Percentiles rank a stretch among this genome's conserved stretches.
These are phyloP conservation scores for Trichoderma sp. DNA, from an alignment of 2,329 filamentous ascomycete species.

Conservation along the genomic window DNA sequence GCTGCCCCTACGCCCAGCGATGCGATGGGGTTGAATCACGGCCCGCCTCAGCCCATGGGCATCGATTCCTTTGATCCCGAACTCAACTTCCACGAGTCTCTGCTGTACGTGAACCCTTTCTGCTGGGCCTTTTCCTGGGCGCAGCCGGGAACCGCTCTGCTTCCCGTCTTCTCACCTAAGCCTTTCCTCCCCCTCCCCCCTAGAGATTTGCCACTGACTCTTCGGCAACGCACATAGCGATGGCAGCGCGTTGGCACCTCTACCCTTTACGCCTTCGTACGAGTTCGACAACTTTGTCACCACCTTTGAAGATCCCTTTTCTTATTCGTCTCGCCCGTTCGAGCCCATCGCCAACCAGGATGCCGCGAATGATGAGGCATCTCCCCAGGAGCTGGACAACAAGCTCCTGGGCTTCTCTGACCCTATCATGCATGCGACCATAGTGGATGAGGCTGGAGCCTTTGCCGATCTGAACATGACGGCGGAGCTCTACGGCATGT, in stretches of 20 bases:
- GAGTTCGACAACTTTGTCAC: constrained; percentile 59
- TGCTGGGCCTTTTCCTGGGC: background rate
- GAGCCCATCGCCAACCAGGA: constrained; percentile 44
- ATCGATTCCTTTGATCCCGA: constrained; percentile 54
- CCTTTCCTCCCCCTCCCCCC: background rate
- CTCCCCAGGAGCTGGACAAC: constrained; percentile 58
- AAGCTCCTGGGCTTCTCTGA: constrained; percentile 73
- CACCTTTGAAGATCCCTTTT: constrained; percentile 65
- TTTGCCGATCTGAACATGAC: constrained; percentile 63
- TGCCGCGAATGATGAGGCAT: constrained; percentile 45
- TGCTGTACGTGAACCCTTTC: constrained; percentile 46
- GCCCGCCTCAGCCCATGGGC: constrained; percentile 37
- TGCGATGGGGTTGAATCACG: constrained; percentile 45
- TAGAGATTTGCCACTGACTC: constrained; percentile 17
- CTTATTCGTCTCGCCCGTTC: constrained; percentile 51
- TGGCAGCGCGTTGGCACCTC: constrained; percentile 33
- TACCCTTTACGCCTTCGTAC: constrained; percentile 58
- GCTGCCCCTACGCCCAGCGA: constrained; percentile 40
- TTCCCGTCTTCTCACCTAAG: background rate
- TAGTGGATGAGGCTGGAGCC: constrained; percentile 64
- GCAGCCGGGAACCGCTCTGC: background rate
- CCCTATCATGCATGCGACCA: constrained; percentile 55
- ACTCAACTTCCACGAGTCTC: constrained; percentile 53
- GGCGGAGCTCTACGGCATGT: constrained; percentile 82
- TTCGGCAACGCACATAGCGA: constrained; percentile 29